A percentile compares a stretch with the other conserved stretches of the same genome.
phyloP scores from a whole-genome alignment of 2,329 filamentous ascomycete genomes.

The Penicillium sp. region DNA sequence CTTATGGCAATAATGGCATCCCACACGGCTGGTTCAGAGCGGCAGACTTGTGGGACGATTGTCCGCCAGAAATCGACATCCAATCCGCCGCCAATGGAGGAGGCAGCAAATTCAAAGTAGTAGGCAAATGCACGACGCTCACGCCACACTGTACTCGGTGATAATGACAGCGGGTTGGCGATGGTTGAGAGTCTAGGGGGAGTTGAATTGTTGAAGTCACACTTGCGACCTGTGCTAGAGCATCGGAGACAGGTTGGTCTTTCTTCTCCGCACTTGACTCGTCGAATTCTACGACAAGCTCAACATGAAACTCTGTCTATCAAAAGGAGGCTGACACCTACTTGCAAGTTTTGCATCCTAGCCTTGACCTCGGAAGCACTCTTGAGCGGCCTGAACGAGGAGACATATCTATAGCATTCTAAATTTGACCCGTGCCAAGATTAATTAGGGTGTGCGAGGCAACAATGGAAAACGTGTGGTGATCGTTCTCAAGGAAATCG shows the following conservation, averaged over 20 bases:
- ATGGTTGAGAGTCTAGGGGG: constrained; percentile 1
- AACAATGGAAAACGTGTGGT: not conserved
- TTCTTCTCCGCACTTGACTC: constrained; percentile 38
- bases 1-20: constrained; percentile 42
- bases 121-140: constrained; percentile 42
- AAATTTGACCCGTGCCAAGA: not conserved
- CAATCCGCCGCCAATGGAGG: constrained; percentile 33
- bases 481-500: not conserved
- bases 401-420: constrained; percentile 3
- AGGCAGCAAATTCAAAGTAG: constrained; percentile 36
- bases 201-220: constrained; percentile 29
- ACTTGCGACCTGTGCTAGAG: constrained; percentile 32
- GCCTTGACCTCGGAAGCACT: constrained; percentile 20
- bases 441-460: not conserved
- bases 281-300: constrained; percentile 26
- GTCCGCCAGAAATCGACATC: constrained; percentile 40
- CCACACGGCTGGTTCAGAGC: constrained; percentile 39
- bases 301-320: not conserved
- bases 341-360: constrained; percentile 38
- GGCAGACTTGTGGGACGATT: constrained; percentile 37
- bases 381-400: not conserved
- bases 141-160: constrained; percentile 27
- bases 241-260: constrained; percentile 35
- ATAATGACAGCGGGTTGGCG: constrained; percentile 17
- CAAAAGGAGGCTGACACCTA: constrained; percentile 12